These are phyloP conservation scores for Fraxinus excelsior DNA, from an alignment of 257 asterid species.

Conservation along the genomic window DNA sequence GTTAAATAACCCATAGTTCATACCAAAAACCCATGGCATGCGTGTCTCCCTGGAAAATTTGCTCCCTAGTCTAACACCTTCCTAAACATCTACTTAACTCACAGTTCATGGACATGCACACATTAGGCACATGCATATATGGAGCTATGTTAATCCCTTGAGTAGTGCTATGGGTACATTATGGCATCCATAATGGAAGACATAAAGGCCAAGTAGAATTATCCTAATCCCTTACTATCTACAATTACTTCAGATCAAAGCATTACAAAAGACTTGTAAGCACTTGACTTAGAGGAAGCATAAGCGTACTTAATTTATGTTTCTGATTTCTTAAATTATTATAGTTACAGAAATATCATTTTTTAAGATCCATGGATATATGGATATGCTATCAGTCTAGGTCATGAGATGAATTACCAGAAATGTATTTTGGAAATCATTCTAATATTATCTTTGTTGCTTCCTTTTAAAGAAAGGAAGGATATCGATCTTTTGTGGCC, in stretches of 20 bases:
- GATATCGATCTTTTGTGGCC: background rate
- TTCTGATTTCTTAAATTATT: background rate
- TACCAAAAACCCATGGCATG: background rate
- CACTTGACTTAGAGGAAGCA: background rate
- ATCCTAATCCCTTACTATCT: background rate
- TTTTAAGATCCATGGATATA: background rate
- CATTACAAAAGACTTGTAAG: background rate
- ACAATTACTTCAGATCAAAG: conserved; percentile 2
- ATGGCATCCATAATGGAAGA: too few species aligned
- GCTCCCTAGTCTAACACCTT: background rate
- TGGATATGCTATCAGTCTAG: background rate
- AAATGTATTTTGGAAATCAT: background rate
- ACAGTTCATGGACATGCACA: background rate
- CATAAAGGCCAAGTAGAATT: too few species aligned
- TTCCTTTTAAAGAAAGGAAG: background rate
- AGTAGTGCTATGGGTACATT: too few species aligned
- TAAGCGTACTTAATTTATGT: background rate
- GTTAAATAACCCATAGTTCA: background rate
- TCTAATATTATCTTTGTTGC: too few species aligned
- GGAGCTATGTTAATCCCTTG: background rate
- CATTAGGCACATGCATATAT: background rate
- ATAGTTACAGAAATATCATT: background rate
- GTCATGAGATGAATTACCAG: background rate
- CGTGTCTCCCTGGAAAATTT: background rate
- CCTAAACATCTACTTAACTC: background rate